These are phyloP conservation scores for Cajanus cajan DNA, from an alignment of 306 rosid genomes.

Conservation along the genomic window DNA sequence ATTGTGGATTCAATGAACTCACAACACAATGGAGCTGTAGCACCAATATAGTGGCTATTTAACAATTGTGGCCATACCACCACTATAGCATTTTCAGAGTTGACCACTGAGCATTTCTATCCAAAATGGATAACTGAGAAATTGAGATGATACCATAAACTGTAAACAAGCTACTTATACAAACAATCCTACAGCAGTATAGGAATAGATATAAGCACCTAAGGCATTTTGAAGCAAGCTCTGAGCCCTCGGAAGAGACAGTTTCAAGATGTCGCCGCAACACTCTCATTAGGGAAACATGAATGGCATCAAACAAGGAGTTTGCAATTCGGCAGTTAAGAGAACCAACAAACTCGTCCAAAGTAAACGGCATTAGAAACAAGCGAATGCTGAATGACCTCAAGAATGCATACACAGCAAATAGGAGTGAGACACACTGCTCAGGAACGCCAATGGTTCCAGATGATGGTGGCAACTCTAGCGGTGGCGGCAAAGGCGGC, in stretches of 20 bases:
- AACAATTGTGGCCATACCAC: background rate
- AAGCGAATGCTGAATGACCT: constrained; percentile 71
- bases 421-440: constrained; percentile 64
- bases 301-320: constrained; percentile 72
- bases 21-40: background rate
- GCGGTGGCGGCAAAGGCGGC: constrained; percentile 44
- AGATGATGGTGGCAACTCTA: constrained; percentile 65
- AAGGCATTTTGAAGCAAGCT: constrained; percentile 68
- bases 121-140: background rate
- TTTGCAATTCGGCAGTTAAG: constrained; percentile 62
- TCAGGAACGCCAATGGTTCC: constrained; percentile 85
- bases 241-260: constrained; percentile 63
- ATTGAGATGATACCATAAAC: no score
- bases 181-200: background rate
- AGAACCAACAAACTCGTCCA: constrained; percentile 91
- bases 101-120: no score
- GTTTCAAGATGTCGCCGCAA: constrained; percentile 70
- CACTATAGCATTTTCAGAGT: background rate
- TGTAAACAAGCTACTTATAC: background rate
- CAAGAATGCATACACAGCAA: constrained; percentile 80
- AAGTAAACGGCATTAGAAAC: constrained; percentile 69
- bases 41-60: background rate
- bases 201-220: constrained; percentile 47
- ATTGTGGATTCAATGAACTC: background rate
- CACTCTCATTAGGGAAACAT: constrained; percentile 69